These are phyloP conservation scores for Striga asiatica DNA, from an alignment of 257 asterid genomes.

Conservation along the genomic window DNA sequence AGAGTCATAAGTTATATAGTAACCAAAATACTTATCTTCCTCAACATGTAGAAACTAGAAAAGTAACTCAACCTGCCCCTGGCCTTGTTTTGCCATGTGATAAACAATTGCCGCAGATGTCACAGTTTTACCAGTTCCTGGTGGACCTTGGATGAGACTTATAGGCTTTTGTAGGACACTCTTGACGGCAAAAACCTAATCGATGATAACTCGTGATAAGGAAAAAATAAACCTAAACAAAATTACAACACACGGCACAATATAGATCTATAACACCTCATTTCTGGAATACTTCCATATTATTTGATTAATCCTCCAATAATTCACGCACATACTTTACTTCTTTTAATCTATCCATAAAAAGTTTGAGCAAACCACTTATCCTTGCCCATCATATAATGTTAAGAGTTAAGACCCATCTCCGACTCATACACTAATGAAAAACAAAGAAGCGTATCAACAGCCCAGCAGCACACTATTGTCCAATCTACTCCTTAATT, in stretches of 20 bases:
- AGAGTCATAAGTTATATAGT: neutral
- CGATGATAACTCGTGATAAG: slow-evolving; percentile 6
- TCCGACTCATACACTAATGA: neutral
- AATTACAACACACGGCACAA: neutral
- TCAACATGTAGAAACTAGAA: slow-evolving; percentile 6
- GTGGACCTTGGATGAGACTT: slow-evolving; percentile 97
- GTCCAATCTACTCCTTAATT: slow-evolving; percentile 1
- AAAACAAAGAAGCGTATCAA: neutral
- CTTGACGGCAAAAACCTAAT: slow-evolving; percentile 91
- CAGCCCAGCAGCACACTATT: neutral
- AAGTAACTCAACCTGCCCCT: slow-evolving; percentile 61
- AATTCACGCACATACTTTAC: neutral
- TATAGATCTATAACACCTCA: slow-evolving; percentile 1
- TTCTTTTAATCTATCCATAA: neutral
- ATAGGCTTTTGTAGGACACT: slow-evolving; percentile 97
- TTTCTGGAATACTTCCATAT: neutral
- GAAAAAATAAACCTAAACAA: neutral
- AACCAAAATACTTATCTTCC: neutral
- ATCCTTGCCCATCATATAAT: neutral
- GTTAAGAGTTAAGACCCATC: neutral
- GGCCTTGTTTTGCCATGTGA: slow-evolving; percentile 99
- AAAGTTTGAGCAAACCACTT: neutral
- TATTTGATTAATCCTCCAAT: neutral
- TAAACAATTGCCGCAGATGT: slow-evolving; percentile 97
- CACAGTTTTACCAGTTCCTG: slow-evolving; percentile 98